Conservation (phyloP, 768 basidiomycete genomes). For the Leucosporidium scottii region DNA sequence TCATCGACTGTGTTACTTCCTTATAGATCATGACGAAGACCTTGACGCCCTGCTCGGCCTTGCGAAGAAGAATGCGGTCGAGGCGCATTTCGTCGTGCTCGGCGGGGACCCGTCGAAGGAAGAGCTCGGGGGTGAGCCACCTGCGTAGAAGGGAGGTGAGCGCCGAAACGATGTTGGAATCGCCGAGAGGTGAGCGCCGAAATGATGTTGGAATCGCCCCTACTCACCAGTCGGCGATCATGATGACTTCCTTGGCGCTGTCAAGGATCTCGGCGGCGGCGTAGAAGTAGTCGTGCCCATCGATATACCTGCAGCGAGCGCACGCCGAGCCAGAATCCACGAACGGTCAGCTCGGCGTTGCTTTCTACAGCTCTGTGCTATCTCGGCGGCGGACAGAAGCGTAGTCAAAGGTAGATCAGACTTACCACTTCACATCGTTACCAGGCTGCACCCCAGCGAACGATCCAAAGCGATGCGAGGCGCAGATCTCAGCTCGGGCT, state of each 20-base stretch:
- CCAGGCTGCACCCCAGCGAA: slow-evolving; percentile 67
- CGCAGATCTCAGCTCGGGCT: slow-evolving; percentile 64
- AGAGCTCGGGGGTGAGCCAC: slow-evolving; percentile 94
- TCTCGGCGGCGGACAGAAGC: neutral
- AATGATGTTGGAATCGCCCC: no score
- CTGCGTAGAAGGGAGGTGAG: slow-evolving; percentile 36
- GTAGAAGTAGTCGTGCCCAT: slow-evolving; percentile 96
- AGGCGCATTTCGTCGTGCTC: slow-evolving; percentile 66
- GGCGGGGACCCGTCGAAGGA: slow-evolving; percentile 85
- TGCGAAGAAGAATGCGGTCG: slow-evolving; percentile 72
- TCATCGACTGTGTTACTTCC: slow-evolving; percentile 89
- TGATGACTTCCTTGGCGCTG: slow-evolving; percentile 62
- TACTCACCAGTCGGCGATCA: slow-evolving; percentile 59
- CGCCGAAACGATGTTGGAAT: no score
- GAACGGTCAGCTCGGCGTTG: neutral
- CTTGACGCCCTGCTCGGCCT: slow-evolving; percentile 87
- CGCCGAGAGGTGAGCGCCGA: neutral
- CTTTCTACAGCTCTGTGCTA: no score
- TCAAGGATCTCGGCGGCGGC: slow-evolving; percentile 64
- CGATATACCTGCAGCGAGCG: slow-evolving; percentile 39
- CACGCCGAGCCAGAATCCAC: neutral
- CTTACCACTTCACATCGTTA: slow-evolving; percentile 76
- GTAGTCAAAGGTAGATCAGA: slow-evolving; percentile 1
- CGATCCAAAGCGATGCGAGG: slow-evolving; percentile 71
- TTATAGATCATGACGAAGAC: slow-evolving; percentile 88